Percentiles rank a stretch among this genome's conserved stretches.
Evolutionary conservation across 2,329 filamentous ascomycete genomes (phyloP).

Genomic region (Dryadomyces sulphureus): DNA sequence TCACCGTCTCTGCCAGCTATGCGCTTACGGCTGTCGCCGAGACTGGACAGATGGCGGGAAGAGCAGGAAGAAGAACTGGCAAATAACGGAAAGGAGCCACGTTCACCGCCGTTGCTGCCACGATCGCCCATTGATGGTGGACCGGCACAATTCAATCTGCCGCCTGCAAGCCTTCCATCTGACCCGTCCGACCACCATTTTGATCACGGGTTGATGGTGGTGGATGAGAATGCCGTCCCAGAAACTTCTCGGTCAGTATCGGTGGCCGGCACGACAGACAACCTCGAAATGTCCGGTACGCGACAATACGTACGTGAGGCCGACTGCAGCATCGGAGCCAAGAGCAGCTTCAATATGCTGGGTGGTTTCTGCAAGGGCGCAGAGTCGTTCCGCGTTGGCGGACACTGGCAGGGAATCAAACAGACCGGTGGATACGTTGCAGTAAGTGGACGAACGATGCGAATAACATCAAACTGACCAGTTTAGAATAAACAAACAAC

Average conservation of each 20-base stretch:
- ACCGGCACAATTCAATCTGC: not conserved
- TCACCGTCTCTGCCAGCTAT: conserved; percentile 9
- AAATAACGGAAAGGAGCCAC: not conserved
- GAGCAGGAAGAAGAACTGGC: not conserved
- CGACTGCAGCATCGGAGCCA: conserved; percentile 19
- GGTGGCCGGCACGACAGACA: not conserved
- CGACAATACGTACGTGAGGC: conserved; percentile 10
- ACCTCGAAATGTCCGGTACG: conserved; percentile 3
- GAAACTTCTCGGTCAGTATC: not conserved
- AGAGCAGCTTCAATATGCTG: conserved; percentile 21
- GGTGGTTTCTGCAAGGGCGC: conserved; percentile 25
- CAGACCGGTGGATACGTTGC: conserved; percentile 15
- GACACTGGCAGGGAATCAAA: conserved; percentile 22
- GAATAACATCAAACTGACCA: conserved; percentile 1
- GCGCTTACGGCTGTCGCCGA: conserved; percentile 5
- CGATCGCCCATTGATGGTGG: not conserved
- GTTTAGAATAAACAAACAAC: conserved; percentile 12
- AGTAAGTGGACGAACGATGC: not conserved
- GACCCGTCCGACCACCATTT: conserved; percentile 1
- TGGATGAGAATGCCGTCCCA: conserved; percentile 1
- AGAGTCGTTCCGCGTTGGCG: conserved; percentile 19
- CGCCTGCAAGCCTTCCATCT: conserved; percentile 4
- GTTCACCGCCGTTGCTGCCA: not conserved
- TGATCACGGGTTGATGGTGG: conserved; percentile 8
- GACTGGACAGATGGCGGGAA: not conserved